phyloP scores from a whole-genome alignment of 2,329 filamentous ascomycete genomes.

The Cercospora canescens region DNA sequence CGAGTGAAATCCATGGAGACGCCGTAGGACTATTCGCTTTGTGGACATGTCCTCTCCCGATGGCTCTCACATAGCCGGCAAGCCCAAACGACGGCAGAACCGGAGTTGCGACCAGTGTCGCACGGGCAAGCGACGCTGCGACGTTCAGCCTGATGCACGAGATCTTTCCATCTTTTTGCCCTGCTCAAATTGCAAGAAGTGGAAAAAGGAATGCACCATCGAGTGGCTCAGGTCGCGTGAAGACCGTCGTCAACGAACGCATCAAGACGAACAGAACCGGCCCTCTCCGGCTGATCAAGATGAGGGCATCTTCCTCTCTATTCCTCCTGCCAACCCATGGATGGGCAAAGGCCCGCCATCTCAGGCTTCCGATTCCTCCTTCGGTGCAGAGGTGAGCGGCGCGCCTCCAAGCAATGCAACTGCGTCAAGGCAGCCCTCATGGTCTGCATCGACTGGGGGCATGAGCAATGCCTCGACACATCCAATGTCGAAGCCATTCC shows the following conservation, averaged over 20 bases:
- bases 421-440: constrained; percentile 1
- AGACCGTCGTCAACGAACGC: background rate
- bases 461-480: background rate
- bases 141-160: constrained; percentile 6
- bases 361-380: background rate
- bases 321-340: background rate
- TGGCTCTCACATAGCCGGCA: constrained; percentile 3
- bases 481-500: background rate
- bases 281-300: background rate
- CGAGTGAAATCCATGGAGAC: background rate
- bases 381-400: background rate
- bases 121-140: constrained; percentile 16
- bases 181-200: constrained; percentile 17
- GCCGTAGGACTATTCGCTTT: background rate
- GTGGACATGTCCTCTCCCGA: constrained; percentile 9
- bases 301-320: background rate
- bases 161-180: constrained; percentile 11
- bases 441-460: background rate
- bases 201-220: constrained; percentile 18
- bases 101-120: constrained; percentile 20
- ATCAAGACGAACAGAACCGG: background rate
- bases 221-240: constrained; percentile 17
- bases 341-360: background rate
- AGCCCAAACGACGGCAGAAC: constrained; percentile 16
- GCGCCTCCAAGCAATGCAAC: background rate